Percentiles rank a stretch among this genome's conserved stretches.
phyloP scores from a whole-genome alignment of 139 green algal species.

The Micractinium conductrix region DNA sequence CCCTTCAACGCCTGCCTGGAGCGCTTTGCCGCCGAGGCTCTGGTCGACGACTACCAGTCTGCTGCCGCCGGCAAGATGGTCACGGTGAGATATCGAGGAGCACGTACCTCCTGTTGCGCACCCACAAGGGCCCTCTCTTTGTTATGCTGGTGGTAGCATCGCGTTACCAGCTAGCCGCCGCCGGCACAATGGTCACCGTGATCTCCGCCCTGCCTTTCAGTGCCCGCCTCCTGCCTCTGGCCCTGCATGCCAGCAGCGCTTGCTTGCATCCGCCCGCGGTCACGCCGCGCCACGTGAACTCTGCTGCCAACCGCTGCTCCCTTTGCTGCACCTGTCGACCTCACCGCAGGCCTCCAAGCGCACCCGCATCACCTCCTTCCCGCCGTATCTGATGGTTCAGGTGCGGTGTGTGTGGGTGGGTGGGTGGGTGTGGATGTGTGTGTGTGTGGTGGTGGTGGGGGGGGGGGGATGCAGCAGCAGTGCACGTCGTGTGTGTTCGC shows the following conservation, averaged over 20 bases:
- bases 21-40: constrained; percentile 59
- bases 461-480: too few species aligned
- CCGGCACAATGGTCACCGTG: constrained; percentile 59
- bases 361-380: constrained; percentile 86
- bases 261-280: too few species aligned
- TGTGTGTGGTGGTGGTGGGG: too few species aligned
- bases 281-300: background rate
- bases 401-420: too few species aligned
- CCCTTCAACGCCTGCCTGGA: constrained; percentile 89
- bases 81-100: too few species aligned
- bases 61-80: constrained; percentile 68
- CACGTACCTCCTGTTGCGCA: too few species aligned
- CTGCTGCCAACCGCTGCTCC: background rate
- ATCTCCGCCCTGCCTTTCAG: too few species aligned
- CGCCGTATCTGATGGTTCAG: constrained; percentile 88
- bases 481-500: too few species aligned
- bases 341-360: constrained; percentile 46
- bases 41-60: constrained; percentile 87
- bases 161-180: constrained; percentile 81
- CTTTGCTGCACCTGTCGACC: background rate
- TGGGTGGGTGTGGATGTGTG: too few species aligned
- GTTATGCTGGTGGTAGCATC: too few species aligned
- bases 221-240: too few species aligned
- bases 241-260: background rate
- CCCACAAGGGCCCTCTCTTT: too few species aligned